Evolutionary conservation across 257 asterid genomes (phyloP), one percentile per base, ranked within the genome.

Genomic region (Solanum gracilifrons): DNA sequence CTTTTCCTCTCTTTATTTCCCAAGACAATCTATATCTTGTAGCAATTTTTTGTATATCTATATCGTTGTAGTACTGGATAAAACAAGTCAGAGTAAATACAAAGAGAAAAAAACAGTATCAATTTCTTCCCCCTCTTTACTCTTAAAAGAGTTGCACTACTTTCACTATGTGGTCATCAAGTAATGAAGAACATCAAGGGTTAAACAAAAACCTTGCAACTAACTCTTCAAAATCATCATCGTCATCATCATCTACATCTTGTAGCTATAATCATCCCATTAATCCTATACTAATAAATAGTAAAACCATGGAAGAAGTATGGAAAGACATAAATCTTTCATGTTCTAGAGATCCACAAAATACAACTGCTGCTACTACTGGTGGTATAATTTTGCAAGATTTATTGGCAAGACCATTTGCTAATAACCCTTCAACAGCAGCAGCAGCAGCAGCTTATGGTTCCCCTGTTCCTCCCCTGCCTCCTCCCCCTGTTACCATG

Each of bases 241-340:
- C 73, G 25, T 13, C 60, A 66, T 36, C 82, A 36, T 36, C 51
- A 74, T 74, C 82, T 29, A 23, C 83, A 23, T 36, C 60, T 4
- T 8, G 90, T 46, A 79, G 36, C 92, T 85, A 58, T 85, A 85
- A 23, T 43, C 76, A 16, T 8, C 68, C n/a, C n/a, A 37, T 2
- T 13, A 82, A 55, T 77, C 87, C 29, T 75, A n/a, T 29, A 84
- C 75, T 86, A 6, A 68, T 13, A 68, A 68, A 6, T 88, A 87
- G 23, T 32, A 93, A 89, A 71, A 90, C 92, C 66, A 94, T 93
- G 95, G 97, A 94, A 23, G 94, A 95, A 12, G 96, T 93, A 5
- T 95, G 98, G 98, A 91, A 89, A 60, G 95, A 93, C 88, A 94
- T 93, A 32, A 92, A 85, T 35, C 91, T 92, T 66, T 86, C 93